These are phyloP conservation scores for Kodamaea sp. DNA, from an alignment of 1,139 yeast species.

Conservation along the genomic window DNA sequence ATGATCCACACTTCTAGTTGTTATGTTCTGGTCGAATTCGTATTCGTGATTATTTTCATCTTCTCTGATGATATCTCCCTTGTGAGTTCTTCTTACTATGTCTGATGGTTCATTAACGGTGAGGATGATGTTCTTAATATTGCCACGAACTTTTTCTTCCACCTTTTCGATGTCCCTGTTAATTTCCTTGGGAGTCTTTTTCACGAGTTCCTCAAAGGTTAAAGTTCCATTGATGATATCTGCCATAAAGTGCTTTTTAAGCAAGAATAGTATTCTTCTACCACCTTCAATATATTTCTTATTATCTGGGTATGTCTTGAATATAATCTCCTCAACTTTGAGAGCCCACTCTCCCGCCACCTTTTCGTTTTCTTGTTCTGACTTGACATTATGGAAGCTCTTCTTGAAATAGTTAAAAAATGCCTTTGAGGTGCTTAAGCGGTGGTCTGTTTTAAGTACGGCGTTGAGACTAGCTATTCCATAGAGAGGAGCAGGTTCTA, in stretches of 20 bases:
- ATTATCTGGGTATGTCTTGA: conserved; percentile 22
- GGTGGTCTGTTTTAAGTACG: conserved; percentile 28
- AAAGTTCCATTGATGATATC: conserved; percentile 50
- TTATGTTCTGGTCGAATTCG: conserved; percentile 34
- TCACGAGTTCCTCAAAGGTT: conserved; percentile 52
- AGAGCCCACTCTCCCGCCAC: conserved; percentile 39
- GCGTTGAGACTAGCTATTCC: conserved; percentile 15
- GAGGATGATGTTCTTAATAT: conserved; percentile 20
- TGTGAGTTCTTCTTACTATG: conserved; percentile 70
- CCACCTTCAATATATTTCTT: conserved; percentile 44
- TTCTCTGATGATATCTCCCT: conserved; percentile 69
- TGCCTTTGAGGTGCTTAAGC: conserved; percentile 42
- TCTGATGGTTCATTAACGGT: conserved; percentile 19
- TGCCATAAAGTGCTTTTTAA: conserved; percentile 44
- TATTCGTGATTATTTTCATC: conserved; percentile 28
- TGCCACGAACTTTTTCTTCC: conserved; percentile 66
- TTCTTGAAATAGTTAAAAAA: conserved; percentile 39
- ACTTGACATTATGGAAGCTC: conserved; percentile 43
- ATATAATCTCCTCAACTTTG: conserved; percentile 44
- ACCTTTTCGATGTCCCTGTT: conserved; percentile 72
- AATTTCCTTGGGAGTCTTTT: conserved; percentile 62
- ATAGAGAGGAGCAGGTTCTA: not conserved
- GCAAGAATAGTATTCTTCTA: conserved; percentile 39
- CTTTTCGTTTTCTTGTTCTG: conserved; percentile 30
- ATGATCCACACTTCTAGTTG: conserved; percentile 47